phyloP scores from a whole-genome alignment of 202 grass and related monocot genomes.

The Setaria italica region DNA sequence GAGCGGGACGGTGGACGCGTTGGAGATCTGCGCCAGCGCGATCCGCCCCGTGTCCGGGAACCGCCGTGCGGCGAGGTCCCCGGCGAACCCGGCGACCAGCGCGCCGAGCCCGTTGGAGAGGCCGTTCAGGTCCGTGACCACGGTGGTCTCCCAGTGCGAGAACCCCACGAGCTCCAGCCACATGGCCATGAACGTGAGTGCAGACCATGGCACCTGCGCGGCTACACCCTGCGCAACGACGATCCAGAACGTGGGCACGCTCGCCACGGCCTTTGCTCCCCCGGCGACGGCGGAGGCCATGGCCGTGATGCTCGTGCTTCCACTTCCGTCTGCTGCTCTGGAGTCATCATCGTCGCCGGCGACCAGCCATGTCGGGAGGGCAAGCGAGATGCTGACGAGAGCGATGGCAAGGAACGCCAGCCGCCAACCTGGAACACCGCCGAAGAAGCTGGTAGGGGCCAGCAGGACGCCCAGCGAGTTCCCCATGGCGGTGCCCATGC shows the following conservation, averaged over 20 bases:
- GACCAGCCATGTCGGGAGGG: too few relatives aligned
- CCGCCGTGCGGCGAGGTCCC: constrained; percentile 34
- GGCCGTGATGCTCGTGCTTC: not conserved
- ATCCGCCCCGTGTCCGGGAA: not conserved
- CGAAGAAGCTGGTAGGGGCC: too few relatives aligned
- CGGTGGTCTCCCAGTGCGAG: constrained; percentile 35
- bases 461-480: too few relatives aligned
- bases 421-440: too few relatives aligned
- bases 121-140: not conserved
- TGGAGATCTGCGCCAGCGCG: not conserved
- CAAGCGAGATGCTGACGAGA: too few relatives aligned
- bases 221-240: constrained; percentile 73
- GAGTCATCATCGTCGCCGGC: not conserved
- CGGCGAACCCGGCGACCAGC: constrained; percentile 32
- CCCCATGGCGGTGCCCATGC: too few relatives aligned
- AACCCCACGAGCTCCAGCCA: constrained; percentile 73
- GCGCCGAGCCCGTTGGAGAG: not conserved
- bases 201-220: constrained; percentile 60
- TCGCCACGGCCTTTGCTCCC: constrained; percentile 68
- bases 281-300: constrained; percentile 29
- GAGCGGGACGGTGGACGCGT: constrained; percentile 39
- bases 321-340: too few relatives aligned
- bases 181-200: constrained; percentile 50
- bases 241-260: constrained; percentile 71
- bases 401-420: too few relatives aligned